A percentile compares a stretch with the other conserved stretches of the same genome.
Evolutionary conservation across 2,329 filamentous ascomycete species (phyloP).

Genomic region (Coniochaeta ligniaria): DNA sequence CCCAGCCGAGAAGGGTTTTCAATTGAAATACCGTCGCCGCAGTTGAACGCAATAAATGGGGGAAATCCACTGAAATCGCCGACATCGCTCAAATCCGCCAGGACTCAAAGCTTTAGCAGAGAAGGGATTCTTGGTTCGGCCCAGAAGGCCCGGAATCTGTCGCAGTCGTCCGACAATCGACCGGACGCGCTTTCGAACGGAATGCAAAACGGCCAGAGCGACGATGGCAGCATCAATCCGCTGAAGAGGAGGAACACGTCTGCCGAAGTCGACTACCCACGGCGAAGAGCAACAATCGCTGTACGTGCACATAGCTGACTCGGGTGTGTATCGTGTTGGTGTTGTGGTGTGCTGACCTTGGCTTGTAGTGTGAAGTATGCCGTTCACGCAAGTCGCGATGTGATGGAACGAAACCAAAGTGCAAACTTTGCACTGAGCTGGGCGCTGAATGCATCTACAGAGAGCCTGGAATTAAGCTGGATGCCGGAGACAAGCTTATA

Average conservation of each 20-base stretch:
- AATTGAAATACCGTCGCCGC: constrained; percentile 40
- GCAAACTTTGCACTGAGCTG: constrained; percentile 74
- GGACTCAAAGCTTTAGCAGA: constrained; percentile 43
- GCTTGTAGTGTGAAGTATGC: constrained; percentile 66
- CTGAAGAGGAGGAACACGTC: constrained; percentile 57
- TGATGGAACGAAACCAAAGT: constrained; percentile 74
- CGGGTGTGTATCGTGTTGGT: not conserved
- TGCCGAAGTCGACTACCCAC: constrained; percentile 54
- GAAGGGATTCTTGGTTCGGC: constrained; percentile 47
- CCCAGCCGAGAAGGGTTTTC: constrained; percentile 39
- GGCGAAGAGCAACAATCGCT: constrained; percentile 58
- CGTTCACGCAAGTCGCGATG: constrained; percentile 74
- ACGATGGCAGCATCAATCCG: constrained; percentile 47
- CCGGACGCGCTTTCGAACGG: constrained; percentile 34
- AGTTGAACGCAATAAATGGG: constrained; percentile 33
- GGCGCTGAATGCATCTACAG: constrained; percentile 79
- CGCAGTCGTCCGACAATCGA: constrained; percentile 44
- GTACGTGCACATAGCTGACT: constrained; percentile 34
- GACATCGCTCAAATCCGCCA: constrained; percentile 36
- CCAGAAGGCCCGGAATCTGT: constrained; percentile 47
- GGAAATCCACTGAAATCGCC: constrained; percentile 42
- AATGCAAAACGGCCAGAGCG: constrained; percentile 35
- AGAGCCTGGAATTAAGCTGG: constrained; percentile 79
- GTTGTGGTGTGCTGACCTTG: constrained; percentile 4
- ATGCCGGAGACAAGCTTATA: constrained; percentile 81